Evolutionary conservation across 106 monocot species (phyloP), one percentile per base, ranked within the genome.

Genomic region (Phalaenopsis equestris): DNA sequence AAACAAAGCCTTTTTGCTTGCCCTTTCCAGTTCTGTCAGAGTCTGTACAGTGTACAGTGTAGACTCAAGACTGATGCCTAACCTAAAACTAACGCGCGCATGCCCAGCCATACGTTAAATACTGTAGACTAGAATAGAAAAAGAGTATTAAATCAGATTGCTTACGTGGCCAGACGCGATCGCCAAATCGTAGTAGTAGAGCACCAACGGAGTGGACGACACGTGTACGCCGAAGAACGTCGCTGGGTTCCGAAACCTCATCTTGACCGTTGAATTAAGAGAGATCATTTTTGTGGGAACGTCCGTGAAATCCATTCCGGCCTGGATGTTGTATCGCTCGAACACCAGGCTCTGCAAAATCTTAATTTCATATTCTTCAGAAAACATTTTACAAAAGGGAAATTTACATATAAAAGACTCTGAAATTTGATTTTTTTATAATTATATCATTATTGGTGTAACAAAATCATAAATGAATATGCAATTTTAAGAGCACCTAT

Each of bases 191-290:
- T 79, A 88, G 80, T 85, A 92, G 85, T 75, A 85, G 84, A 98
- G 89, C 18, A 84, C 73, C 39, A 89, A 77, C 2, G 94, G 97
- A 4, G 92, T 89, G 74, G 94, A 88, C 5, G 90, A 79, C 75
- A 98, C 92, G 85, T 92, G 97, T 14, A 98, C 85, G 77, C 97
- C 94, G 81, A 98, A 98, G 88, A 98, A 98, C 39, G 94, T 92
- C 5, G 90, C 94, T 4, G 89, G 86, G 79, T 98, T 98, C 17
- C 86, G 87, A 56, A 94, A 98, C 16, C 73, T 37, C 46, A 98
- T 85, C 90, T 52, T 85, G 78, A 94, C 92, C 67, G 94, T 98
- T 38, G 92, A 90, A 74, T 94, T 94, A 48, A 98, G 41, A 49
- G 89, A 85, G 30, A 98, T 80, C 90, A 98, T 90, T 86, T 94